phyloP scores from a whole-genome alignment of 306 rosid genomes.

The Acacia crassicarpa region DNA sequence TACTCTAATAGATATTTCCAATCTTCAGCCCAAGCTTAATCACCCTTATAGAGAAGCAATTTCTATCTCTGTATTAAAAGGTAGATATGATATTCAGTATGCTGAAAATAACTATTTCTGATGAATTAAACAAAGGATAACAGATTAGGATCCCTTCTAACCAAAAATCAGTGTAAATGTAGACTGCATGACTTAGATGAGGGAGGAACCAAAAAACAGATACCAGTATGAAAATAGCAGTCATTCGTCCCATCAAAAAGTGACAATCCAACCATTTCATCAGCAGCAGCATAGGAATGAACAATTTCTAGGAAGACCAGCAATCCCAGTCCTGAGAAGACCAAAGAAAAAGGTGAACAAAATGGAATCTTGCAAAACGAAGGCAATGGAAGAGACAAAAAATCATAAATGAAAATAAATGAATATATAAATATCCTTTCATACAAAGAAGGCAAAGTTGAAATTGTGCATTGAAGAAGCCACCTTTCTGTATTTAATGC shows the following conservation, averaged over 20 bases:
- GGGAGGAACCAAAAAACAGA: slow-evolving; percentile 17
- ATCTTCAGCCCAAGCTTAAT: background rate
- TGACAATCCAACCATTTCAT: slow-evolving; percentile 95
- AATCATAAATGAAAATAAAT: background rate
- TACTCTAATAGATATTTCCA: background rate
- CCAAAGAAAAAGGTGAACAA: slow-evolving; percentile 33
- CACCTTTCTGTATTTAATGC: background rate
- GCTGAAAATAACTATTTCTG: slow-evolving; percentile 6
- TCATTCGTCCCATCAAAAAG: slow-evolving; percentile 93
- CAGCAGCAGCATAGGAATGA: slow-evolving; percentile 95
- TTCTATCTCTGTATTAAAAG: background rate
- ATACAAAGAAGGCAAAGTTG: slow-evolving; percentile 4
- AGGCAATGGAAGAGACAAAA: slow-evolving; percentile 6
- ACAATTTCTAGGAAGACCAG: slow-evolving; percentile 89
- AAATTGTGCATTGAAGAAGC: background rate
- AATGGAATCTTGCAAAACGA: slow-evolving; percentile 3
- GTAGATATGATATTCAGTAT: slow-evolving; percentile 3
- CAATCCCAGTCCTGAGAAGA: slow-evolving; percentile 71
- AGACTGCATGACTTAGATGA: slow-evolving; percentile 19
- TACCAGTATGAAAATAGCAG: slow-evolving; percentile 92
- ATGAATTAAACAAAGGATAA: slow-evolving; percentile 6
- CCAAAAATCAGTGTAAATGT: slow-evolving; percentile 1
- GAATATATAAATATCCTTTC: background rate
- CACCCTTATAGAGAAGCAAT: background rate
- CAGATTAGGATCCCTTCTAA: background rate